phyloP scores from a whole-genome alignment of 2,329 filamentous ascomycete species.

The Leptographium wingfieldii region DNA sequence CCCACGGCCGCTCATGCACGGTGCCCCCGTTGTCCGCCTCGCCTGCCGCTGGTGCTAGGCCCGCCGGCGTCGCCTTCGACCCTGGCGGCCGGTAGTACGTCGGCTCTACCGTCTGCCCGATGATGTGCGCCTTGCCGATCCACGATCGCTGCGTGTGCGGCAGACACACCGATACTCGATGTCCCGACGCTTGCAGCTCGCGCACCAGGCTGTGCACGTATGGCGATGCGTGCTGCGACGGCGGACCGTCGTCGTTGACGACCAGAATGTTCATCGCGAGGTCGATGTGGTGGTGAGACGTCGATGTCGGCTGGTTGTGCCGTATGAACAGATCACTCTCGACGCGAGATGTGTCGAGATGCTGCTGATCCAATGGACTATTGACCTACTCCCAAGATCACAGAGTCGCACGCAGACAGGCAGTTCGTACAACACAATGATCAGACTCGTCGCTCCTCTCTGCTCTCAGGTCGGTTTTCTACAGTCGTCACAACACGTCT shows the following conservation, averaged over 20 bases:
- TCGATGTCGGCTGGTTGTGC: too few species aligned
- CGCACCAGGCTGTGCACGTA: slow-evolving; percentile 66
- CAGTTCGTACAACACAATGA: too few species aligned
- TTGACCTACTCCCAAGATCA: too few species aligned
- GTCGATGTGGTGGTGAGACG: too few species aligned
- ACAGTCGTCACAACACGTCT: background rate
- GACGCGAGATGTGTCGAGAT: too few species aligned
- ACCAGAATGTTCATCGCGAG: slow-evolving; percentile 48
- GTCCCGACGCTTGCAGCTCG: slow-evolving; percentile 60
- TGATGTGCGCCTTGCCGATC: slow-evolving; percentile 97
- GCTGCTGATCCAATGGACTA: too few species aligned
- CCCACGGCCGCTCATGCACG: slow-evolving; percentile 44
- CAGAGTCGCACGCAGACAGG: too few species aligned
- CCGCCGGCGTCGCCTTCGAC: slow-evolving; percentile 20
- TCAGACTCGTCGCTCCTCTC: background rate
- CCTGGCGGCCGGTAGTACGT: slow-evolving; percentile 60
- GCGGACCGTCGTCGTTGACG: slow-evolving; percentile 72
- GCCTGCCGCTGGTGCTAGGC: slow-evolving; percentile 25
- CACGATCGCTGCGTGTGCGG: slow-evolving; percentile 88
- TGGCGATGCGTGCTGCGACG: slow-evolving; percentile 64
- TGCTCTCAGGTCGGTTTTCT: too few species aligned
- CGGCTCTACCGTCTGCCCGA: slow-evolving; percentile 76
- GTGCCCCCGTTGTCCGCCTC: slow-evolving; percentile 44
- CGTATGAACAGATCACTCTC: too few species aligned
- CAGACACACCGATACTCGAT: slow-evolving; percentile 82